Evolutionary conservation across 1,284 basidiomycete genomes (phyloP), one percentile per base, ranked within the genome.

Genomic region (Cryptococcus sp.): DNA sequence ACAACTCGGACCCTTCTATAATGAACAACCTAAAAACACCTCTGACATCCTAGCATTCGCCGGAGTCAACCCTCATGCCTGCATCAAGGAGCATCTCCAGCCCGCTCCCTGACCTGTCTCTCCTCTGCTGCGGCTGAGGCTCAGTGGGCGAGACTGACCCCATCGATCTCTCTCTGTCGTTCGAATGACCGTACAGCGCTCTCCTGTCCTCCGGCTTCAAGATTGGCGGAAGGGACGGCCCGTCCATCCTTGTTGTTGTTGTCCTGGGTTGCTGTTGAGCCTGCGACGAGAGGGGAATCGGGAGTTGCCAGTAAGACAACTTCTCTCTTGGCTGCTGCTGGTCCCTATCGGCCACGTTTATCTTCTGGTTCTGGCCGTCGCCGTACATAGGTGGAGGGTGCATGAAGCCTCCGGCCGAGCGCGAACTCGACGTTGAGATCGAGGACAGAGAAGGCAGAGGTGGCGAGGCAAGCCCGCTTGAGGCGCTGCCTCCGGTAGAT

Each of bases 71-170:
- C 57, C 51, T 19, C 51, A 64, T 61, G 3, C 70, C 68, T 5
- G 60, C 70, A 55, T 71, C 68, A 19, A 70, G 53, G 52, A 71
- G 47, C 70, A 71, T 68, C 23, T 69, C 70, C 23, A 71, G 42
- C 6, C 70, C 70, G 50, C 59, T 65, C 44, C 55, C 55, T 3
- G 59, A 54, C 27, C 63, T 46, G 25, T 61, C 54, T 23, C 54
- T 49, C 48, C 48, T 17, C 46, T 47, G 22, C 56, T 41, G 47
- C 57, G 47, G 16, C 46, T 42, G 16, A 17, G 47, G 16, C 55
- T 55, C 31, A 25, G 41, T 54, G 27, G 62, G 54, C 16, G 50
- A 57, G 11, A 51, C 11, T 15, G 53, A 58, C 13, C 55, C 48
- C n/a, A 19, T 50, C 5, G 22, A 46, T 35, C 49, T 22, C 16